A percentile compares a stretch with the other conserved stretches of the same genome.
phyloP scores from a whole-genome alignment of 1,139 yeast species.

The Scheffersomyces cryptocercus region DNA sequence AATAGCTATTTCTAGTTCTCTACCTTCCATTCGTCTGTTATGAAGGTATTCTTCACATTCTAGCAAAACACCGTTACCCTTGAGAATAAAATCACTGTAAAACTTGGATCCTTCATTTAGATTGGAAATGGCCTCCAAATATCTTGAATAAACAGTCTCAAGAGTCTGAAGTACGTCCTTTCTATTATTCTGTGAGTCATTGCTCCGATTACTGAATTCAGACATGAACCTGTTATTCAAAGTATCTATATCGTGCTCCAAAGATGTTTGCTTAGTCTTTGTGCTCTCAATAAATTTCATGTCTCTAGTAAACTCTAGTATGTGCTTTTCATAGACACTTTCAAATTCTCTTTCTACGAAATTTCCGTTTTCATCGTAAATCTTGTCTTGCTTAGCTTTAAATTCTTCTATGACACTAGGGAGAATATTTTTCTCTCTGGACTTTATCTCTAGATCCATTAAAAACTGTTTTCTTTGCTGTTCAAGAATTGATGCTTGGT shows the following conservation, averaged over 20 bases:
- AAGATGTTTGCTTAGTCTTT: conserved; percentile 39
- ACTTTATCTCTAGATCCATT: conserved; percentile 43
- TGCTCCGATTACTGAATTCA: conserved; percentile 15
- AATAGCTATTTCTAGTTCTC: conserved; percentile 42
- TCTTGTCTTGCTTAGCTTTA: conserved; percentile 25
- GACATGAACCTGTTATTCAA: conserved; percentile 38
- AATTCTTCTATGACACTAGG: conserved; percentile 53
- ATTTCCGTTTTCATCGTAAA: conserved; percentile 16
- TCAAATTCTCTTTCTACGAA: conserved; percentile 34
- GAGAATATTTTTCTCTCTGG: conserved; percentile 49
- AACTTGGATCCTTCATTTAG: conserved; percentile 70
- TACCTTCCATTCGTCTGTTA: conserved; percentile 54
- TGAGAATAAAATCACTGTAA: conserved; percentile 61
- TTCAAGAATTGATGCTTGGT: conserved; percentile 27
- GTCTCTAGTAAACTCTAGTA: conserved; percentile 43
- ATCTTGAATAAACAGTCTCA: conserved; percentile 55
- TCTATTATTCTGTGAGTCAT: conserved; percentile 36
- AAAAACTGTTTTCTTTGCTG: conserved; percentile 40
- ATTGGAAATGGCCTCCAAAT: conserved; percentile 57
- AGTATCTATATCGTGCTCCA: conserved; percentile 46
- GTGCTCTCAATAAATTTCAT: conserved; percentile 37
- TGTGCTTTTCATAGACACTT: conserved; percentile 35
- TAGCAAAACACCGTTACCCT: conserved; percentile 46
- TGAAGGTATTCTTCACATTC: conserved; percentile 59
- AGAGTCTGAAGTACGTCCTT: conserved; percentile 53